Conservation (phyloP, 495 filamentous ascomycete species). For the Jackrogersella multiformis region DNA sequence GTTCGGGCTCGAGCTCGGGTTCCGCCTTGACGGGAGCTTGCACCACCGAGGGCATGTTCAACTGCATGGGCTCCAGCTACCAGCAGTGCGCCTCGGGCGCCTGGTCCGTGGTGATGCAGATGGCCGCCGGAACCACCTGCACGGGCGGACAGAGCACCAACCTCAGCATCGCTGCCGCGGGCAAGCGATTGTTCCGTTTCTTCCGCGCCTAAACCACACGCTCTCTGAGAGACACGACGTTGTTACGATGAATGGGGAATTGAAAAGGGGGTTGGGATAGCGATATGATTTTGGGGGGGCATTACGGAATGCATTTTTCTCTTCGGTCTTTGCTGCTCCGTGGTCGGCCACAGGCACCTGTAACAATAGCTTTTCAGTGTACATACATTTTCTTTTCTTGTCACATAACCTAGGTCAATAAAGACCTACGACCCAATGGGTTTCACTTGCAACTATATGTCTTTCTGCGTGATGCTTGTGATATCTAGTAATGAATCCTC, state of each 20-base stretch:
- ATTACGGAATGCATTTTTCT: background rate
- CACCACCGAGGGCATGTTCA: conserved; percentile 55
- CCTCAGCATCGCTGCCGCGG: conserved; percentile 44
- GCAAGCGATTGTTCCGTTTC: conserved; percentile 35
- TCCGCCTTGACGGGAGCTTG: conserved; percentile 48
- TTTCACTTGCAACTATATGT: background rate
- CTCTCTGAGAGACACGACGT: background rate
- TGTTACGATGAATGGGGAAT: background rate
- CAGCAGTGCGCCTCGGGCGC: conserved; percentile 56
- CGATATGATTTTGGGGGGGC: background rate
- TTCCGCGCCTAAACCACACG: conserved; percentile 41
- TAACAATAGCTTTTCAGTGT: conserved; percentile 8
- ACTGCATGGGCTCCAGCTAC: conserved; percentile 55
- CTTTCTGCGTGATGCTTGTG: background rate
- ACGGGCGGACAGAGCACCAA: conserved; percentile 43
- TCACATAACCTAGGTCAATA: background rate
- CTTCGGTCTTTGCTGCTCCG: background rate
- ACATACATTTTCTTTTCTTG: conserved; percentile 11
- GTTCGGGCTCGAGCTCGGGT: conserved; percentile 23
- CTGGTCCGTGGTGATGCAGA: conserved; percentile 51
- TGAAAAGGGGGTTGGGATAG: background rate
- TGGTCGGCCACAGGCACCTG: background rate
- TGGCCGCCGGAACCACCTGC: conserved; percentile 54
- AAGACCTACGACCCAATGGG: background rate
- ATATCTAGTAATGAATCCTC: too few species aligned